A percentile compares a stretch with the other conserved stretches of the same genome.
These are phyloP conservation scores for Cutaneotrichosporon sp. DNA, from an alignment of 1,284 basidiomycete species.

Conservation along the genomic window DNA sequence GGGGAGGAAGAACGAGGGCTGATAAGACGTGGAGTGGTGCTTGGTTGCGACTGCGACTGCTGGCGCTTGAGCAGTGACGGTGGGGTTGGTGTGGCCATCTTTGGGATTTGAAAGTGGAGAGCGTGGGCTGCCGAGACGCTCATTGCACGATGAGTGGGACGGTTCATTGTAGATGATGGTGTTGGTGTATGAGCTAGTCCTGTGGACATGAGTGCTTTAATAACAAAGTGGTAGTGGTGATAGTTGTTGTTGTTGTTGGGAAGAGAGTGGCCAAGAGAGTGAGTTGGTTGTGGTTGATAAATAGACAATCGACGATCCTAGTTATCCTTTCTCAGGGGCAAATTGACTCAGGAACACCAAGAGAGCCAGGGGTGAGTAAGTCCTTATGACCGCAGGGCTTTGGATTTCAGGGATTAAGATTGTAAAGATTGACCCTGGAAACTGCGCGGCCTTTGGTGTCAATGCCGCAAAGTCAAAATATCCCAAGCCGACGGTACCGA, in stretches of 20 bases:
- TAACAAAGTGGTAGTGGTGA: not conserved
- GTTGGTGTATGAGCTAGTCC: constrained; percentile 1
- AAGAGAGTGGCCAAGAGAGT: not conserved
- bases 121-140: constrained; percentile 27
- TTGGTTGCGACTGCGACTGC: not conserved
- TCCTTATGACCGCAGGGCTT: no score
- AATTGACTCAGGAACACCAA: no score
- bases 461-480: no score
- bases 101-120: constrained; percentile 39
- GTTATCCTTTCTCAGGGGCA: no score
- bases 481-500: no score
- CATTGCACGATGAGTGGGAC: not conserved
- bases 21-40: not conserved
- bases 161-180: not conserved
- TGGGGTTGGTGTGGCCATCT: constrained; percentile 34
- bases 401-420: no score
- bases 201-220: not conserved
- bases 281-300: not conserved
- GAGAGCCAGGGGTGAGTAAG: no score
- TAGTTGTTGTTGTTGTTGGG: not conserved
- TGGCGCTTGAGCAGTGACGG: constrained; percentile 38
- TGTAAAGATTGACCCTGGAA: no score
- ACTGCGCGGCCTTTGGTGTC: no score
- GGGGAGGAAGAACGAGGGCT: not conserved
- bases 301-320: no score